Evolutionary conservation across 169 alveolate genomes (phyloP), one percentile per base, ranked within the genome.

Genomic region (Eimeria sp.): DNA sequence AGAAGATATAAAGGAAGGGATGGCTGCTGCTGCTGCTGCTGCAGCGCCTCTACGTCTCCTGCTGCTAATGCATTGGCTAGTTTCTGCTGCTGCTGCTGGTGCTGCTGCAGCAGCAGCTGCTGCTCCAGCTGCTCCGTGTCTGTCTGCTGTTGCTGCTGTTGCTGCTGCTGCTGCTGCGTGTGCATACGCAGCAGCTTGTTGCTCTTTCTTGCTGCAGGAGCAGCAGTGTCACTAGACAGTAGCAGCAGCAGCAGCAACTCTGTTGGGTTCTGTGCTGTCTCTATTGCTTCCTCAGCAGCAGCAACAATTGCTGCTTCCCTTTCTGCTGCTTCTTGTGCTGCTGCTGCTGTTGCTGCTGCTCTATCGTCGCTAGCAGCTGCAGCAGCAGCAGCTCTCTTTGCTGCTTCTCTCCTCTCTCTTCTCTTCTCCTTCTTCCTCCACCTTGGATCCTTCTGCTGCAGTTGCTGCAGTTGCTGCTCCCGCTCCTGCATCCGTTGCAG

Each of bases 201-300:
- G 61, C 61, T 54, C 61, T 14, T 54, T 54, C 20, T 14, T 54
- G 61, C 61, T 11, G 16, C 61, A 54, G 61, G 61, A 54, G 61
- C 61, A 54, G 61, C 61, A 54, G 61, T 7, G 61, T 54, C 61
- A 14, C 61, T 54, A 7, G 61, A 54, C 61, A 54, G 61, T 4
- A 54, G 61, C 61, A 54, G 61, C 61, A 51, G 90, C 90, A 47
- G 72, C 90, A 82, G 90, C 90, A 82, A 22, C 90, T 82, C 90
- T 6, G 73, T 25, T 0, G 90, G 49, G 16, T 45, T 49, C 30
- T 51, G 45, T 9, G 90, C 90, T 82, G 90, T 25, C 72, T 47
- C 72, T 82, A 54, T 25, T 25, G 49, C 45, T 20, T 47, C 72
- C 49, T 51, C 47, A 51, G 34, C n/a, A 51, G 90, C 90, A 82